These are phyloP conservation scores for Cephalotrichum gorgonifer DNA, from an alignment of 2,329 filamentous ascomycete species.

Conservation along the genomic window DNA sequence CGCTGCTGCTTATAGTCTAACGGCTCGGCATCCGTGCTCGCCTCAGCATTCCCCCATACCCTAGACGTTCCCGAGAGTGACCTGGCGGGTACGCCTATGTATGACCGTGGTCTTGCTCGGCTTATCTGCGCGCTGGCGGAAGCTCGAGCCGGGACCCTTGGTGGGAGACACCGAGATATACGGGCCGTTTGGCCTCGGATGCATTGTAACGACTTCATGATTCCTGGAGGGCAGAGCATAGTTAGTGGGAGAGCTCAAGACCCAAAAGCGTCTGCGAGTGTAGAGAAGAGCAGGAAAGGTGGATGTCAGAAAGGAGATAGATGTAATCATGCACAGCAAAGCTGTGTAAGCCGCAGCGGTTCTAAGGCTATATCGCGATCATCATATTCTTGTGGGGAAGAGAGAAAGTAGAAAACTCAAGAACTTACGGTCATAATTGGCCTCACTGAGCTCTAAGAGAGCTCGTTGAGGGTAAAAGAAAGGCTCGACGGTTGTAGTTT, in stretches of 20 bases:
- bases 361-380: conserved; percentile 34
- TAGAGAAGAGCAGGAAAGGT: not conserved
- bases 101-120: not conserved
- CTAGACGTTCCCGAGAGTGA: not conserved
- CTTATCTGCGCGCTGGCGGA: not conserved
- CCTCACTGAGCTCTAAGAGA: conserved; percentile 1
- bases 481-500: not conserved
- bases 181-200: conserved; percentile 14
- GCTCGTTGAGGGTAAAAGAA: conserved; percentile 1
- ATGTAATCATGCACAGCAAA: conserved; percentile 32
- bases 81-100: not conserved
- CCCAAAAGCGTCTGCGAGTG: conserved; percentile 14
- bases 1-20: conserved; percentile 27
- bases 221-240: conserved; percentile 9
- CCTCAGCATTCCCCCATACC: not conserved
- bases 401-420: not conserved
- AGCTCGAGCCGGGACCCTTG: not conserved
- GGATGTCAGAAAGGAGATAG: conserved; percentile 17
- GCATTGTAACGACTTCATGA: conserved; percentile 26
- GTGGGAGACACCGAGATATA: not conserved
- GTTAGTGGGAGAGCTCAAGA: conserved; percentile 9
- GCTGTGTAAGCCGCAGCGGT: conserved; percentile 40
- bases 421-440: conserved; percentile 9
- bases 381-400: conserved; percentile 21
- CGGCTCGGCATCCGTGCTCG: conserved; percentile 11